Base-by-base conservation (phyloP, 2,329 filamentous ascomycete genomes). In the Pochonia chlamydosporia region DNA sequence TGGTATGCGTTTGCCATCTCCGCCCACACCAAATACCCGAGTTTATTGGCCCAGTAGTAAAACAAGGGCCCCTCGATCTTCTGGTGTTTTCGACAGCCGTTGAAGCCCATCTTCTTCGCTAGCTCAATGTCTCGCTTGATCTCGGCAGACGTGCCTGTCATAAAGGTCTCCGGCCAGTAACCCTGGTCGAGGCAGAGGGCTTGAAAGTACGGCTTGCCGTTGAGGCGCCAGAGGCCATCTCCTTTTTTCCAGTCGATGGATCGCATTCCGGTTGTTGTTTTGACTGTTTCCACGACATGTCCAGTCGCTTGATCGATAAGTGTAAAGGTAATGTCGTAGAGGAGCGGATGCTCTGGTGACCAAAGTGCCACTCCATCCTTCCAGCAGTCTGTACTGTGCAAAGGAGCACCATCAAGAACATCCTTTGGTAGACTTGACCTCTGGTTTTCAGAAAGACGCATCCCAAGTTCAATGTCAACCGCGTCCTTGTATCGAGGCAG, bases 1-100 rank as follows among this genome's bases (percentile, higher is more conserved):
- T 78, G 71, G 56, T 84, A 86, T 2, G 78, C 77, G 52, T 82
- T 85, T 33, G 78, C 79, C 70, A 82, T 82, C 59, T 83, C 80
- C 21, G 76, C 79, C 80, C 79, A 83, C 4, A 83, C 78, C 0
- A 84, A 67, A 61, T 78, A 82, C 1, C 80, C 80, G 1, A 82
- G 71, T 43, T 67, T 70, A 51, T 83, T 77, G 2, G 79, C 80
- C 74, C 74, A 81, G 67, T 82, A 80, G 54, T 78, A 67, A 60
- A 83, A 83, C 0, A 73, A 49, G 0, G 80, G 78, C 42, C 81
- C 77, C 61, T 83, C 80, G 35, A 83, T 76, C 56, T 83, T 83
- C 57, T 82, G 79, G 59, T 84, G 80, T 63, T 83, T 83, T 48
- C 80, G 71, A 58, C 79, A 83, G 2, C 79, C 80, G 57, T 83